These are phyloP conservation scores for Cystofilobasidium capitatum DNA, from an alignment of 768 basidiomycete genomes.

Conservation along the genomic window DNA sequence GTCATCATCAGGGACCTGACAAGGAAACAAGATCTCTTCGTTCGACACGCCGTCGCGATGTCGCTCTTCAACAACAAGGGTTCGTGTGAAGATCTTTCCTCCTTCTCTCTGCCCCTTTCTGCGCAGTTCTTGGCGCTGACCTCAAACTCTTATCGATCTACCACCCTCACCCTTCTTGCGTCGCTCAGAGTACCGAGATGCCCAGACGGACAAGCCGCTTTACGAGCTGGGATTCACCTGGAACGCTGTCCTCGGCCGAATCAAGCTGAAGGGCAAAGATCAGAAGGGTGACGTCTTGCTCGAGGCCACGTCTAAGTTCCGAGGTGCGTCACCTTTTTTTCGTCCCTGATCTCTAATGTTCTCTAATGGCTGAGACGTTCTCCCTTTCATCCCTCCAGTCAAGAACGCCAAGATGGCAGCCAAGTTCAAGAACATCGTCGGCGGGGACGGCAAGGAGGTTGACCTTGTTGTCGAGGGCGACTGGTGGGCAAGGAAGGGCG, in stretches of 20 bases:
- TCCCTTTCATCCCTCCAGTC: neutral
- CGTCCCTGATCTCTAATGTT: too few relatives aligned
- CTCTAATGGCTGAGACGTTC: too few relatives aligned
- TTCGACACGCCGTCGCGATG: too few relatives aligned
- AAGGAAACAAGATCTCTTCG: neutral
- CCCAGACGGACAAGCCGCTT: neutral
- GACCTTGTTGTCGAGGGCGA: neutral
- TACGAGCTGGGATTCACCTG: neutral
- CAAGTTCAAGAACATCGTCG: neutral
- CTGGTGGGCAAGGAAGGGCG: neutral
- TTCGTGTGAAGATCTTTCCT: too few relatives aligned
- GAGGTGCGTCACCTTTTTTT: too few relatives aligned
- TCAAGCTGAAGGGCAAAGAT: neutral
- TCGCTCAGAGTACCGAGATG: neutral
- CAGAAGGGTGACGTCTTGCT: neutral
- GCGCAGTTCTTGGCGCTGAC: too few relatives aligned
- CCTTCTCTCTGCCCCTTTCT: too few relatives aligned
- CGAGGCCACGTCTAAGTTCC: neutral
- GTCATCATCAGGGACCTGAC: neutral
- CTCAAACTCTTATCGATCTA: too few relatives aligned
- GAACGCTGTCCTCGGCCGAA: neutral
- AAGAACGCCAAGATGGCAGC: neutral
- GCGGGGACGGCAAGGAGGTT: neutral
- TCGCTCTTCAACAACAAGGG: too few relatives aligned
- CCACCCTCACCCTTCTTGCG: neutral